Evolutionary conservation across 108 stramenopile genomes (phyloP).

Genomic region (Seminavis robusta): DNA sequence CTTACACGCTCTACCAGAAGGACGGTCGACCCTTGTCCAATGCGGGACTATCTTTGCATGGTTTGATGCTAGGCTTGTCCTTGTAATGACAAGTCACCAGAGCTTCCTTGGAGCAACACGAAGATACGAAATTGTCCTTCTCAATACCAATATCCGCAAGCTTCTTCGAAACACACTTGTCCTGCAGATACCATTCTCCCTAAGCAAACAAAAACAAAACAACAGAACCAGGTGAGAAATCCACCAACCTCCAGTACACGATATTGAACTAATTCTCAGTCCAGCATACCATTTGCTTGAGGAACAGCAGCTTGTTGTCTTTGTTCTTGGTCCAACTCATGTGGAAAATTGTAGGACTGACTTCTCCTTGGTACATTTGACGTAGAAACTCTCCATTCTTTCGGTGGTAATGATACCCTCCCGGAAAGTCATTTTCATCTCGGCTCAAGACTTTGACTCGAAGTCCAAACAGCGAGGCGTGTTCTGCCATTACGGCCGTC

Average conservation of each 20-base stretch:
- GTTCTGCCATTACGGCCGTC: slow-evolving; percentile 43
- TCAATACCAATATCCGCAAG: too few relatives aligned
- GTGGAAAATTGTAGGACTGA: slow-evolving; percentile 40
- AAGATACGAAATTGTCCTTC: slow-evolving; percentile 13
- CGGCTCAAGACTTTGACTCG: slow-evolving; percentile 53
- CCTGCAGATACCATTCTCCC: slow-evolving; percentile 57
- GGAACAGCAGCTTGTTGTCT: slow-evolving; percentile 53
- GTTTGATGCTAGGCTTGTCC: slow-evolving; percentile 65
- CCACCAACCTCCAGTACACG: too few relatives aligned
- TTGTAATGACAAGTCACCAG: slow-evolving; percentile 46
- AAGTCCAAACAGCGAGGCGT: slow-evolving; percentile 48
- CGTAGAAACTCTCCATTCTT: slow-evolving; percentile 7
- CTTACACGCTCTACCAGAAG: too few relatives aligned
- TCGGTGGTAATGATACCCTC: slow-evolving; percentile 46
- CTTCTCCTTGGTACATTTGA: neutral
- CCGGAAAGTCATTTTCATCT: slow-evolving; percentile 59
- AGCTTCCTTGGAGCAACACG: slow-evolving; percentile 49
- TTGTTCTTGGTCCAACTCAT: slow-evolving; percentile 85
- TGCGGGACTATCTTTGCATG: slow-evolving; percentile 42
- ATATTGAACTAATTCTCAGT: too few relatives aligned
- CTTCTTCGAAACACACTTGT: slow-evolving; percentile 29
- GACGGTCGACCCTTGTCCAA: slow-evolving; percentile 35
- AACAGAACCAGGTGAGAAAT: too few relatives aligned
- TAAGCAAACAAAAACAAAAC: too few relatives aligned
- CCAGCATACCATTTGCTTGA: slow-evolving; percentile 46